Percentiles rank a stretch among this genome's conserved stretches.
phyloP scores from a whole-genome alignment of 2,329 filamentous ascomycete species.

The Drechmeria coniospora region DNA sequence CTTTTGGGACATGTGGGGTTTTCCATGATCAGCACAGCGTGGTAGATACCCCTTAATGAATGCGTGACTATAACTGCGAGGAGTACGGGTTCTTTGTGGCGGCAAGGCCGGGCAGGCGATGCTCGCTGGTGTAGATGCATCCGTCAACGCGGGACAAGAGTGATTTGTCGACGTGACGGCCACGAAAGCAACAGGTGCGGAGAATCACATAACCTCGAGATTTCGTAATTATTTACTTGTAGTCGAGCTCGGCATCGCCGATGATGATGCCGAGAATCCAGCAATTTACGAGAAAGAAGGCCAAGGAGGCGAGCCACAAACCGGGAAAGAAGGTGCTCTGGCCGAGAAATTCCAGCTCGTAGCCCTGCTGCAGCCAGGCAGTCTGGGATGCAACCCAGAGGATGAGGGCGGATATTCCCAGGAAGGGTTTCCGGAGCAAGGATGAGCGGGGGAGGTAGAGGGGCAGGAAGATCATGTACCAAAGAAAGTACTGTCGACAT shows the following conservation, averaged over 20 bases:
- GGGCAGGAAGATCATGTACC: constrained; percentile 90
- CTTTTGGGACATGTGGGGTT: background rate
- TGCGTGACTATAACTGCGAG: no score
- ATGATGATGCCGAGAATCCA: constrained; percentile 78
- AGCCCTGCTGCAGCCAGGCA: constrained; percentile 62
- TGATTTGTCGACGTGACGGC: no score
- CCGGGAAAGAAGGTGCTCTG: constrained; percentile 73
- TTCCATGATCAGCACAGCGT: constrained; percentile 1
- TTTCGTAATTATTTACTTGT: no score
- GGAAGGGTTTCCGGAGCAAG: constrained; percentile 40
- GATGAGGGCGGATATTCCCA: constrained; percentile 49
- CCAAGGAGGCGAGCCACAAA: constrained; percentile 58
- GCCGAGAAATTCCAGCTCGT: constrained; percentile 64
- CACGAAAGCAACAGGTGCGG: no score
- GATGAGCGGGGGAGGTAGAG: constrained; percentile 76
- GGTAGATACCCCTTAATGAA: constrained; percentile 9
- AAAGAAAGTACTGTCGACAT: constrained; percentile 70
- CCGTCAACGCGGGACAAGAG: no score
- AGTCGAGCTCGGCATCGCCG: constrained; percentile 47
- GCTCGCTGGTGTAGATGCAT: no score
- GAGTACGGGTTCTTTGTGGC: no score
- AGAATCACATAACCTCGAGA: no score
- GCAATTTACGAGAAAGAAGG: constrained; percentile 74
- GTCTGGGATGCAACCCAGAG: constrained; percentile 68
- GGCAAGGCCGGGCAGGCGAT: no score